Conservation (phyloP, 2,329 filamentous ascomycete species). For the Ophiostoma ulmi region DNA sequence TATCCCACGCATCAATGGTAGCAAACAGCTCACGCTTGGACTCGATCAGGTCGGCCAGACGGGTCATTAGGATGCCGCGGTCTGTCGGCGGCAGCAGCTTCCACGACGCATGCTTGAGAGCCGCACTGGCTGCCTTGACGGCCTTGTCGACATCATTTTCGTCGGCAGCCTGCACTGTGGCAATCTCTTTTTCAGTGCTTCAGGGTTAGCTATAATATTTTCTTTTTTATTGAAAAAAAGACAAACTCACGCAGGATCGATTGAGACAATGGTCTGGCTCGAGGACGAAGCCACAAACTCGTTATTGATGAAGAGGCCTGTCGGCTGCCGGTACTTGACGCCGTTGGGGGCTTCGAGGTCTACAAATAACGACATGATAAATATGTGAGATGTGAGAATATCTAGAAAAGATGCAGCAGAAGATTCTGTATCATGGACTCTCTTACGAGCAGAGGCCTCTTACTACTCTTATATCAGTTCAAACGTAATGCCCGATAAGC, state of each 20-base stretch:
- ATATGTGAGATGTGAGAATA: background rate
- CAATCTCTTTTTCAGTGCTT: constrained; percentile 19
- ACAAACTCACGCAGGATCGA: constrained; percentile 58
- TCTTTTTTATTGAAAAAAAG: too few relatives aligned
- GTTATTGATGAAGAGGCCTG: constrained; percentile 75
- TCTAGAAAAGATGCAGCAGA: background rate
- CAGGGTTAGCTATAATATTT: too few relatives aligned
- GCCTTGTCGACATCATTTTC: constrained; percentile 23
- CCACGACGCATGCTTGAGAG: constrained; percentile 19
- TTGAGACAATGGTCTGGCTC: constrained; percentile 57
- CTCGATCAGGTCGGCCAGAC: constrained; percentile 42
- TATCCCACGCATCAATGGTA: constrained; percentile 69
- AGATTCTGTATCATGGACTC: too few relatives aligned
- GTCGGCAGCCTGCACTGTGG: constrained; percentile 18
- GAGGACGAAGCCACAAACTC: constrained; percentile 66
- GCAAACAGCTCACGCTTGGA: constrained; percentile 36
- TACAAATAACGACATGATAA: background rate
- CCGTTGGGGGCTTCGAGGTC: constrained; percentile 12
- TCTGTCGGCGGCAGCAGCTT: constrained; percentile 17
- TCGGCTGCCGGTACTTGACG: constrained; percentile 16
- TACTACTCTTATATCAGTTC: background rate
- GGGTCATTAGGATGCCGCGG: constrained; percentile 39
- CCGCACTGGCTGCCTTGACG: constrained; percentile 24
- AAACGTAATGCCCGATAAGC: background rate
- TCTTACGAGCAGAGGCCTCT: background rate